Evolutionary conservation across 1,284 basidiomycete species (phyloP), one percentile per base, ranked within the genome.

Genomic region (Marasmius sp.): DNA sequence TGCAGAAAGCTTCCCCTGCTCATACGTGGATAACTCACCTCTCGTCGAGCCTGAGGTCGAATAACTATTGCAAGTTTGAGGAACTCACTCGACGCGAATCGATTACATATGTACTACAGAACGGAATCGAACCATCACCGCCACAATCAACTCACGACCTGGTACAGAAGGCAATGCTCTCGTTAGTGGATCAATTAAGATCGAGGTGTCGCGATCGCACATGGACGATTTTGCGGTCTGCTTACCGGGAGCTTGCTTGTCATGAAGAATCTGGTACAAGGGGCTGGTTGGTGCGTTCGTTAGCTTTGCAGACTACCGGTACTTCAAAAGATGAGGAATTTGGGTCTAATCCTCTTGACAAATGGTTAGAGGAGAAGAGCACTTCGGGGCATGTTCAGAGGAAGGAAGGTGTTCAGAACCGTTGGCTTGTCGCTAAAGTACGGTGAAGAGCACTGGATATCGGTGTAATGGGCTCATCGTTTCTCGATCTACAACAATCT

Each of bases 171-270:
- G 83, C 87, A 9, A 59, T 88, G 2, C 70, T 70, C 43, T 70
- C 68, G 16, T 75, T 86, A 1, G 69, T 88, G 6, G 76, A 80
- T 20, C 69, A 71, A 2, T 68, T 91, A 39, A 79, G 85, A 20
- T 68, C 64, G 6, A 85, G 83, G 70, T 78, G 77, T 10, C 79
- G 85, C 43, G 75, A 77, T n/a, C 79, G 75, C 20, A 74, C 83
- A 2, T 91, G 89, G 89, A 68, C 63, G 0, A 72, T 89, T n/a
- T 66, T 92, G 43, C 82, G 87, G 45, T 77, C 80, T 48, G 83
- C 84, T 0, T 92, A 91, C 70, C 79, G 85, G 48, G 89, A 91
- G 68, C 65, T 91, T 6, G 77, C 79, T 20, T 80, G 77, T 63
- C 74, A 78, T 50, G 68, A 72, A 22, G 69, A 71, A 0, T 66